Evolutionary conservation across 345 rosid species (phyloP), one percentile per base, ranked within the genome.

Genomic region (Sisymbrium irio): DNA sequence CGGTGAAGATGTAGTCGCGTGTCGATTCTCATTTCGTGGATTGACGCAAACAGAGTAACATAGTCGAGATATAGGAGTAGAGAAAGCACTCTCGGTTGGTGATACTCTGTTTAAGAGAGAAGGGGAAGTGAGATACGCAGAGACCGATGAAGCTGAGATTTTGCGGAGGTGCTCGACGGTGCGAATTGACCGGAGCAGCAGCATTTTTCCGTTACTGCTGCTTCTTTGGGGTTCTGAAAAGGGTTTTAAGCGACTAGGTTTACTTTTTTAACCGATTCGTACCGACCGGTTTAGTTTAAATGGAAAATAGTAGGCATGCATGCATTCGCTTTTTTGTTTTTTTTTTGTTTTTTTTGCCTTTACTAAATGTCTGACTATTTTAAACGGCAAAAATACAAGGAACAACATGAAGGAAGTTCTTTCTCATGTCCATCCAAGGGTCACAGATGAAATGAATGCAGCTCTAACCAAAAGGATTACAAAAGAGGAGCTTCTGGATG

Each of bases 121-220:
- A 50, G 54, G 20, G 28, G 62, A 58, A 58, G 67, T 35, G 42
- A 30, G 72, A 28, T 37, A 66, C 6, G 8, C 2, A 13, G 65
- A 55, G 6, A 49, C 11, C 19, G 78, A 28, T 28, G 46, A 59
- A 19, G 54, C 25, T 3, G 68, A 35, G 44, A 62, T 18, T 25
- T 17, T 19, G 42, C 79, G 74, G 44, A 76, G 79, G 0, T 39
- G 79, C 65, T 76, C 70, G 65, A 62, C 75, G 59, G 75, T 76
- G 50, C 79, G 79, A 44, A 53, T 0, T 27, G 79, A 76, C 79
- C 79, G 79, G 75, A 69, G 75, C 44, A 62, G 75, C 75, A 76
- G 69, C 15, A 62, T 28, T 13, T 68, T 20, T 60, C 18, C 10
- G 42, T 68, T 0, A 9, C 9, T 50, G n/a, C n/a, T n/a, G n/a